Evolutionary conservation across 1,284 basidiomycete genomes (phyloP).

Genomic region (Gomphus sp.): DNA sequence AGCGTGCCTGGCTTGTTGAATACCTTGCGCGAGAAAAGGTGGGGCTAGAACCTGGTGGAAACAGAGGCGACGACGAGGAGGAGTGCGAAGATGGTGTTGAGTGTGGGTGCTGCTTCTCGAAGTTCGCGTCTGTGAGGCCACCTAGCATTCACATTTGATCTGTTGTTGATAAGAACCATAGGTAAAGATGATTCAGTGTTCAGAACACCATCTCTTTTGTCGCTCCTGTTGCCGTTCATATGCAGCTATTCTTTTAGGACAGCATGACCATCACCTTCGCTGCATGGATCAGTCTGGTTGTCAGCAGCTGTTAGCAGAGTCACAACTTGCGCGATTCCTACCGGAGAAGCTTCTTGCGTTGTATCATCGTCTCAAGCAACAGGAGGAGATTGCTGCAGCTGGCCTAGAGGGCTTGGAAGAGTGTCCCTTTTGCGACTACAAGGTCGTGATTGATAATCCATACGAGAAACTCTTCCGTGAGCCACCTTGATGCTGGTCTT

Average conservation of each 20-base stretch:
- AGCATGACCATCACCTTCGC: constrained; percentile 43
- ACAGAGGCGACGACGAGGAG: constrained; percentile 25
- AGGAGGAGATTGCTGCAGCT: constrained; percentile 69
- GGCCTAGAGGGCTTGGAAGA: constrained; percentile 68
- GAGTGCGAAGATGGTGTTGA: constrained; percentile 55
- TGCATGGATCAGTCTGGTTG: constrained; percentile 80
- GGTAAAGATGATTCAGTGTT: constrained; percentile 79
- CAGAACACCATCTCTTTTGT: constrained; percentile 74
- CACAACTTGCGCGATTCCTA: constrained; percentile 58
- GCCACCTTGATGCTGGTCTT: neutral
- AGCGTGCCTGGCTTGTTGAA: constrained; percentile 35
- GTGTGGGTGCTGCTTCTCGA: constrained; percentile 76
- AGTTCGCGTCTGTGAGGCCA: constrained; percentile 57
- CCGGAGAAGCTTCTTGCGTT: constrained; percentile 52
- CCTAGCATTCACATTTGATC: neutral
- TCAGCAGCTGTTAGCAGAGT: constrained; percentile 53
- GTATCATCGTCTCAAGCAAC: constrained; percentile 67
- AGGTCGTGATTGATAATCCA: constrained; percentile 68
- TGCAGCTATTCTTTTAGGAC: constrained; percentile 40
- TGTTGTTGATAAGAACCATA: constrained; percentile 21
- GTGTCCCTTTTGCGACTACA: constrained; percentile 83
- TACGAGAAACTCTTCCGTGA: constrained; percentile 62
- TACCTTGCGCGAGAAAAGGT: constrained; percentile 23
- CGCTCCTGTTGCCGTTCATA: constrained; percentile 43
- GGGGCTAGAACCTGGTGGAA: constrained; percentile 17